A percentile compares a stretch with the other conserved stretches of the same genome.
Evolutionary conservation across 768 basidiomycete species (phyloP).

Genomic region (Boletus reticuloceps): DNA sequence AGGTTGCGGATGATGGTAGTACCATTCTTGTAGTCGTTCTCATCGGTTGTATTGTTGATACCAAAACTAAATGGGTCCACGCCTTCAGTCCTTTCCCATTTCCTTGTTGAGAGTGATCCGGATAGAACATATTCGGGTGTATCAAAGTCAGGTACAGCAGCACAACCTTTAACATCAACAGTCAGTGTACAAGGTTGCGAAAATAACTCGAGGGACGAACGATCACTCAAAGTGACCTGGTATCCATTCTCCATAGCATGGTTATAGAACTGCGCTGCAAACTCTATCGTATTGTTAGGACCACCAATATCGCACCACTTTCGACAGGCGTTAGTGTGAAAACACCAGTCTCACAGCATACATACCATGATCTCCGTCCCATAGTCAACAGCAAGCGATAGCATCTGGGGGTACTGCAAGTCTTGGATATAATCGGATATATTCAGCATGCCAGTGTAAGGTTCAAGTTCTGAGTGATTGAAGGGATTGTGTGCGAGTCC

Average conservation of each 20-base stretch:
- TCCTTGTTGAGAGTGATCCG: slow-evolving; percentile 42
- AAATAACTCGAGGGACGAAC: slow-evolving; percentile 19
- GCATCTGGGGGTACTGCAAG: slow-evolving; percentile 51
- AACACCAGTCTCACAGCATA: neutral
- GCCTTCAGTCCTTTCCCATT: slow-evolving; percentile 60
- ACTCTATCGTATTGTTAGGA: slow-evolving; percentile 43
- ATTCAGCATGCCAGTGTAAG: slow-evolving; percentile 50
- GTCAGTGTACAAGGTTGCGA: neutral
- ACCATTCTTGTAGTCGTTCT: slow-evolving; percentile 46
- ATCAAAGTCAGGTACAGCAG: slow-evolving; percentile 49
- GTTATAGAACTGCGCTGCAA: slow-evolving; percentile 47
- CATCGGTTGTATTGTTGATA: slow-evolving; percentile 40
- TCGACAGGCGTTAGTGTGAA: slow-evolving; percentile 5
- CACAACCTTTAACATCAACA: slow-evolving; percentile 37
- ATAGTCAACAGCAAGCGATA: slow-evolving; percentile 44
- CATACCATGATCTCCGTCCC: slow-evolving; percentile 55
- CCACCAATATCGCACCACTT: slow-evolving; percentile 62
- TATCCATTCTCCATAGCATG: slow-evolving; percentile 39
- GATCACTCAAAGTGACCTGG: slow-evolving; percentile 48
- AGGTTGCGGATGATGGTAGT: slow-evolving; percentile 48
- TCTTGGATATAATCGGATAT: slow-evolving; percentile 53
- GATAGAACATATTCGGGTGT: slow-evolving; percentile 55
- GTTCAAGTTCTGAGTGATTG: slow-evolving; percentile 45
- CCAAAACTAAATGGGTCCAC: slow-evolving; percentile 57
- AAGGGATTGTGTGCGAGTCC: slow-evolving; percentile 52